A percentile compares a stretch with the other conserved stretches of the same genome.
Conservation (phyloP, 108 stramenopile species). For the Stephanodiscus minutulus region DNA sequence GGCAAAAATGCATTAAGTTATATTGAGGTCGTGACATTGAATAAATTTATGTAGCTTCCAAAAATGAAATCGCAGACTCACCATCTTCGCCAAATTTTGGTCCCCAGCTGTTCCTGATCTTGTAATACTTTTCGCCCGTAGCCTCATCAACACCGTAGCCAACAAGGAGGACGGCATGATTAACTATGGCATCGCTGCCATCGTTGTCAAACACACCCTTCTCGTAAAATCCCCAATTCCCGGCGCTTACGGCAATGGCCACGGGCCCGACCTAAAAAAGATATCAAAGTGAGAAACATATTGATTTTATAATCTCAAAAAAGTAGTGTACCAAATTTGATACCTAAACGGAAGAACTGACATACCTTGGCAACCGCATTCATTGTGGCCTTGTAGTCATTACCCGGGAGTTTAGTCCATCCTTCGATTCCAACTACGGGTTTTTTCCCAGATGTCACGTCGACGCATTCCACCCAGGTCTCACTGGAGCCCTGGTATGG, state of each 20-base stretch:
- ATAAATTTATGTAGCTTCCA: not conserved
- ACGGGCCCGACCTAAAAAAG: slow-evolving; percentile 55
- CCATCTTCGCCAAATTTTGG: slow-evolving; percentile 85
- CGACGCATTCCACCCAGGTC: slow-evolving; percentile 17
- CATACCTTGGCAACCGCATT: slow-evolving; percentile 81
- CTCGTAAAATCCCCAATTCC: slow-evolving; percentile 64
- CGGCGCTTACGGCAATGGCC: slow-evolving; percentile 72
- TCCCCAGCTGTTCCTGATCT: slow-evolving; percentile 86
- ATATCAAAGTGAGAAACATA: not conserved
- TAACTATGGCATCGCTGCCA: slow-evolving; percentile 45
- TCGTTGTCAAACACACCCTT: slow-evolving; percentile 32
- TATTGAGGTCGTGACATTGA: not conserved
- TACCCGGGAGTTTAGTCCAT: slow-evolving; percentile 67
- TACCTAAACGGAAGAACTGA: not conserved
- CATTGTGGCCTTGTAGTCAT: slow-evolving; percentile 78
- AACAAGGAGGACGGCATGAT: slow-evolving; percentile 86
- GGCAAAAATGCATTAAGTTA: not conserved
- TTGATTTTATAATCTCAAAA: not conserved
- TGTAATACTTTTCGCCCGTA: slow-evolving; percentile 78
- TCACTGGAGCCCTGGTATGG: slow-evolving; percentile 9
- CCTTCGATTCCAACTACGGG: slow-evolving; percentile 75
- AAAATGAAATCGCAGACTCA: not conserved
- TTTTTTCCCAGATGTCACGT: slow-evolving; percentile 24
- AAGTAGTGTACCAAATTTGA: not conserved
- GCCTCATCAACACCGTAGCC: slow-evolving; percentile 81